Evolutionary conservation across 2,329 filamentous ascomycete species (phyloP), one percentile per base, ranked within the genome.

Genomic region (Pseudohalonectria lignicola): DNA sequence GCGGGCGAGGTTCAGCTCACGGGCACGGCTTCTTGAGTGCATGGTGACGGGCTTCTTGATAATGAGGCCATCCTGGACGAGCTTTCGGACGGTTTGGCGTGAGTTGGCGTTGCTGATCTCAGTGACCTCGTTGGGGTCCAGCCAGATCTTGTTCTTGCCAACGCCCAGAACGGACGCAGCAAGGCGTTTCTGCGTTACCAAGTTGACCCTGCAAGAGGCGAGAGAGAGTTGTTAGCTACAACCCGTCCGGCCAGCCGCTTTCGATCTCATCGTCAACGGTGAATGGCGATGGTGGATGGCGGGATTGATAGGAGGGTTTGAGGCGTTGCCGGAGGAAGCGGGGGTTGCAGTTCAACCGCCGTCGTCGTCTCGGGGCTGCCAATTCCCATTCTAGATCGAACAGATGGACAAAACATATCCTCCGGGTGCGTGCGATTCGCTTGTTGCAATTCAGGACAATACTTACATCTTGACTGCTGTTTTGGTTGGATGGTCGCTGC

Each of bases 61-160:
- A 75, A 98, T 98, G 67, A 98, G 86, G 74, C 92, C 93, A 94
- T 98, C 93, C 72, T 84, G 76, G 66, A 96, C 82, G 70, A 98
- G 86, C 79, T 98, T 98, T 77, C 93, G 90, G 81, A 98, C 83
- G 58, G 90, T 95, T 78, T 96, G 90, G 63, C 92, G 90, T 61
- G 90, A 96, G 85, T 98, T 98, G 82, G 92, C 92, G 72, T 95
- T 96, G 76, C 85, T 87, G 76, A 98, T 98, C 75, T 98, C 92
- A 78, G 73, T 92, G 74, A 88, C 80, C 78, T 98, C 92, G 69
- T 93, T 96, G 70, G 92, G 92, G 74, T 98, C 92, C 67, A 98
- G 88, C 92, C 92, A 98, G 75, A 98, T 94, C 86, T 98, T 98
- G 82, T 90, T 86, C 85, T 98, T 82, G 68, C 92, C 92, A 76